phyloP scores from a whole-genome alignment of 192 early-diverging fungal species.

The Coemansia sp. region DNA sequence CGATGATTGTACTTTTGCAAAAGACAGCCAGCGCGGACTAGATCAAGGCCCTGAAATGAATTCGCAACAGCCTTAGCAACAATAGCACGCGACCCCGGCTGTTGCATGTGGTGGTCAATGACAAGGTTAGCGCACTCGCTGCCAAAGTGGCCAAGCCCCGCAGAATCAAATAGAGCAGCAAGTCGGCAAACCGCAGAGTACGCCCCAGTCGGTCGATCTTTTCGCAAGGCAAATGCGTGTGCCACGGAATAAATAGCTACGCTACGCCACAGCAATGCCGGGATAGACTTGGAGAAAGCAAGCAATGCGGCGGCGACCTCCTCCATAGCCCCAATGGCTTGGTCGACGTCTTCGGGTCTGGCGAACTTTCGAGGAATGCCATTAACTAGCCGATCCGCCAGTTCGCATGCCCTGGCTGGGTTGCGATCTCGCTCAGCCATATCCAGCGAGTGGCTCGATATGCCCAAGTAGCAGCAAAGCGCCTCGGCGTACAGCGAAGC shows the following conservation, averaged over 20 bases:
- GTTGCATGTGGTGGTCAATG: conserved; percentile 23
- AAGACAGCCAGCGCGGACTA: conserved; percentile 20
- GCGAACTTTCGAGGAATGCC: conserved; percentile 39
- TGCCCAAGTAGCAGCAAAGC: conserved; percentile 33
- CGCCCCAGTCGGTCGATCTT: not conserved
- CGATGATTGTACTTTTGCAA: conserved; percentile 3
- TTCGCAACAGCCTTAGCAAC: conserved; percentile 15
- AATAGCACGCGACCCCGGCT: conserved; percentile 2
- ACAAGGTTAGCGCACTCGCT: conserved; percentile 32
- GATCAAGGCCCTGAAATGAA: conserved; percentile 18
- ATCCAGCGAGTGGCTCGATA: not conserved
- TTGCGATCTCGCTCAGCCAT: not conserved
- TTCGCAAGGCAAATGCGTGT: conserved; percentile 23
- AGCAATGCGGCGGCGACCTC: conserved; percentile 33
- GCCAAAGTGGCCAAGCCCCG: conserved; percentile 14
- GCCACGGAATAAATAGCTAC: conserved; percentile 11
- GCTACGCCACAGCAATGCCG: conserved; percentile 8
- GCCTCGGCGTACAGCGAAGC: conserved; percentile 10
- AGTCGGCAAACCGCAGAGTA: not conserved
- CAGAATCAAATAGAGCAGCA: not conserved
- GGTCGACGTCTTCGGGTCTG: conserved; percentile 35
- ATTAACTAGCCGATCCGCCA: not conserved
- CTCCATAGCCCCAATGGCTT: conserved; percentile 33
- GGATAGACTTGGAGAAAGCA: not conserved
- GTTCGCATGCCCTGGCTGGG: not conserved